Conservation (phyloP, 1,139 yeast genomes). For the Candida sp. region DNA sequence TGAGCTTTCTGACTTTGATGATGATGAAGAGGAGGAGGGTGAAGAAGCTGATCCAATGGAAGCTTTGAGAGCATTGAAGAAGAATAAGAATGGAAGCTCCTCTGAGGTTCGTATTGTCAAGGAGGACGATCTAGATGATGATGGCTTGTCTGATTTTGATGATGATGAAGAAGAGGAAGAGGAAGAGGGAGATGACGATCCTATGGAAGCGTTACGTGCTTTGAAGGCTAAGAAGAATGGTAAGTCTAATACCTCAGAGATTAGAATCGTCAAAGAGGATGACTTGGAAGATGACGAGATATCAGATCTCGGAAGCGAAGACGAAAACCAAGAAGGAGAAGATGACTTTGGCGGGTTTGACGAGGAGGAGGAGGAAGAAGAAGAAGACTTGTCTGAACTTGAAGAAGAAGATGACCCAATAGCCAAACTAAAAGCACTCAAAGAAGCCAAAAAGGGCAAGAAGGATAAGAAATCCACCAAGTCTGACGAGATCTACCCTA, state of each 20-base stretch:
- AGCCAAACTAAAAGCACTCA: slow-evolving; percentile 48
- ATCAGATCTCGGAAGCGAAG: slow-evolving; percentile 15
- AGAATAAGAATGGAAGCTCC: not conserved
- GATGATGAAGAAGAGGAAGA: slow-evolving; percentile 9
- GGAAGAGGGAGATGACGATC: slow-evolving; percentile 21
- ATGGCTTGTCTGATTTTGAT: slow-evolving; percentile 14
- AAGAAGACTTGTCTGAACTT: too few relatives aligned
- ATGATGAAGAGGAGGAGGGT: slow-evolving; percentile 8
- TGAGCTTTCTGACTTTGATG: slow-evolving; percentile 18
- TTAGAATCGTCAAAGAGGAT: slow-evolving; percentile 25
- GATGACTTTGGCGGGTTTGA: slow-evolving; percentile 19
- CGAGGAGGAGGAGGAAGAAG: slow-evolving; percentile 16
- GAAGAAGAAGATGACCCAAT: slow-evolving; percentile 26
- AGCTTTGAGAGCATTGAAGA: slow-evolving; percentile 15
- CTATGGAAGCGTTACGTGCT: slow-evolving; percentile 25
- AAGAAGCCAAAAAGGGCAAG: slow-evolving; percentile 25
- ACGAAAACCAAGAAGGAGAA: slow-evolving; percentile 17
- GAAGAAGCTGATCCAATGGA: slow-evolving; percentile 35
- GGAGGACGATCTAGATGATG: slow-evolving; percentile 28
- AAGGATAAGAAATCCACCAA: slow-evolving; percentile 13
- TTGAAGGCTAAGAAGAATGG: slow-evolving; percentile 21
- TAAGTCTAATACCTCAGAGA: slow-evolving; percentile 21
- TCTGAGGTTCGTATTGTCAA: slow-evolving; percentile 22
- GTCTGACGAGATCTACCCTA: slow-evolving; percentile 10
- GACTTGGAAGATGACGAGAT: slow-evolving; percentile 21